Evolutionary conservation across 1,139 yeast species (phyloP).

Genomic region (Suhomyces terraborum): DNA sequence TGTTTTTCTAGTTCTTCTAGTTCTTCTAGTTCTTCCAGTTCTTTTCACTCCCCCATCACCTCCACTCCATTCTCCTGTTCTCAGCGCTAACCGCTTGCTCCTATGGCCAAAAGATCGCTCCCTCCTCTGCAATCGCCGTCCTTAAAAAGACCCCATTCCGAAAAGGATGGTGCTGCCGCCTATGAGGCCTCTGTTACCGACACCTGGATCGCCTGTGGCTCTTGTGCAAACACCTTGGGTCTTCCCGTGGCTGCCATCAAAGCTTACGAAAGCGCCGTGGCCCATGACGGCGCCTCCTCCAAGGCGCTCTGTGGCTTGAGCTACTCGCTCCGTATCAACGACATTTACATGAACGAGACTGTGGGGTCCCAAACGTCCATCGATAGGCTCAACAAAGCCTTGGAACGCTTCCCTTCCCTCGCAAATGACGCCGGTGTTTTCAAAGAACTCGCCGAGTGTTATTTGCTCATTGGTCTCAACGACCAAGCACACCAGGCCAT

Average conservation of each 20-base stretch:
- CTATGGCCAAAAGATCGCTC: slow-evolving; percentile 16
- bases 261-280: slow-evolving; percentile 49
- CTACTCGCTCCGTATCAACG: slow-evolving; percentile 40
- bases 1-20: too few species aligned
- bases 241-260: slow-evolving; percentile 42
- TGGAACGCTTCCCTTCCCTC: slow-evolving; percentile 37
- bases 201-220: slow-evolving; percentile 55
- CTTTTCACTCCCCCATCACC: neutral
- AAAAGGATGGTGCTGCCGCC: slow-evolving; percentile 12
- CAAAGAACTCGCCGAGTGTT: slow-evolving; percentile 53
- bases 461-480: slow-evolving; percentile 45
- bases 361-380: slow-evolving; percentile 46
- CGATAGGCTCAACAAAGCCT: slow-evolving; percentile 42
- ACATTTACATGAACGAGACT: slow-evolving; percentile 37
- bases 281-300: slow-evolving; percentile 43
- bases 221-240: slow-evolving; percentile 50
- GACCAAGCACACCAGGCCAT: slow-evolving; percentile 56
- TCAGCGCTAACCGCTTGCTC: slow-evolving; percentile 1
- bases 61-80: neutral
- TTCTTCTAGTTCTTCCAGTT: neutral
- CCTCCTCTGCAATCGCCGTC: slow-evolving; percentile 14
- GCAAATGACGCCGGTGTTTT: slow-evolving; percentile 39
- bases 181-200: slow-evolving; percentile 33
- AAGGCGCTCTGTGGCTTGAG: slow-evolving; percentile 48
- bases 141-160: slow-evolving; percentile 12